phyloP scores from a whole-genome alignment of 352 stramenopile genomes.

The Phytophthora pisi region DNA sequence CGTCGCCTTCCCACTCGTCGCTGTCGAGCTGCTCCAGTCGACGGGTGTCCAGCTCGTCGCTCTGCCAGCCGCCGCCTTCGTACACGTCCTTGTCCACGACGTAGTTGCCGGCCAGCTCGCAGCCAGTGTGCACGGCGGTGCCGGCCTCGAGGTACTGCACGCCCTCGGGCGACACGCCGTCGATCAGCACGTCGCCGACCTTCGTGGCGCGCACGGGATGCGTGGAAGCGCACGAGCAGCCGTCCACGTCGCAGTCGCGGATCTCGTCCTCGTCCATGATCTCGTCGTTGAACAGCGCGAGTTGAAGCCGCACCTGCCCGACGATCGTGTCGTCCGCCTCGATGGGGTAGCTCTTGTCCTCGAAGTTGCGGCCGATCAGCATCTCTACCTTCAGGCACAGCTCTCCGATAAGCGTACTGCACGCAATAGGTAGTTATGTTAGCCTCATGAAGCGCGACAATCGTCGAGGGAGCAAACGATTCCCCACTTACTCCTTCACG shows the following conservation, averaged over 20 bases:
- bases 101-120: constrained; percentile 70
- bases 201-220: constrained; percentile 67
- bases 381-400: constrained; percentile 71
- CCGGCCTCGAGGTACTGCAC: constrained; percentile 77
- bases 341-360: constrained; percentile 76
- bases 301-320: constrained; percentile 70
- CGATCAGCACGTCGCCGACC: constrained; percentile 75
- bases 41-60: constrained; percentile 28
- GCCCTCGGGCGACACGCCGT: constrained; percentile 71
- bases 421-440: background rate
- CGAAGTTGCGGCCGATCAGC: constrained; percentile 66
- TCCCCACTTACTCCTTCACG: constrained; percentile 62
- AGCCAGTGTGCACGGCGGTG: constrained; percentile 67
- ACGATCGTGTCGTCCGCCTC: constrained; percentile 81
- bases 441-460: background rate
- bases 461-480: background rate
- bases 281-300: constrained; percentile 82
- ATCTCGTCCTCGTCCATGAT: constrained; percentile 71
- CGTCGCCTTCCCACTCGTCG: constrained; percentile 69
- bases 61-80: constrained; percentile 37
- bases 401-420: constrained; percentile 73
- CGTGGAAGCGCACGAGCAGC: constrained; percentile 67
- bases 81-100: constrained; percentile 77
- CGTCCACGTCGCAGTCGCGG: constrained; percentile 63
- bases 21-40: constrained; percentile 32